Conservation (phyloP, 805 yeast species). For the Suhomyces prunicola region DNA sequence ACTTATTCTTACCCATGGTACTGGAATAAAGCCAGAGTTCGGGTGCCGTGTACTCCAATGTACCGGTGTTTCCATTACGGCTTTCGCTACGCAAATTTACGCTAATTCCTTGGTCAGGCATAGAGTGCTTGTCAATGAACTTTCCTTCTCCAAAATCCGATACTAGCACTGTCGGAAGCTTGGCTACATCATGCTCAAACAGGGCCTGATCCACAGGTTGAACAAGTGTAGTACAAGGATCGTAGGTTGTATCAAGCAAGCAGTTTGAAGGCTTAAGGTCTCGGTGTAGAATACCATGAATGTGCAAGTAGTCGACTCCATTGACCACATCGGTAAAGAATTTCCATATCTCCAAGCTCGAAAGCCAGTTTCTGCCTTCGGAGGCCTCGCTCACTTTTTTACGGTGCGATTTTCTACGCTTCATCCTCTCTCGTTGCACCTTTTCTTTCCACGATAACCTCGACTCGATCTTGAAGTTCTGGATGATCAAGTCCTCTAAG, state of each 20-base stretch:
- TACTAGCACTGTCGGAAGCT: conserved; percentile 68
- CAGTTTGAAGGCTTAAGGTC: conserved; percentile 91
- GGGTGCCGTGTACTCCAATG: conserved; percentile 85
- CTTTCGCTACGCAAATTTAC: conserved; percentile 29
- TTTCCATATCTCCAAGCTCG: conserved; percentile 60
- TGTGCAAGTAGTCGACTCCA: conserved; percentile 73
- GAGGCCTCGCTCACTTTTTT: neutral
- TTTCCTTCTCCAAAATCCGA: conserved; percentile 92
- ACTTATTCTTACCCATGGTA: conserved; percentile 32
- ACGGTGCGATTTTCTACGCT: conserved; percentile 13
- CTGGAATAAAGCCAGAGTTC: conserved; percentile 51
- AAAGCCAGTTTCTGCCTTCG: conserved; percentile 33
- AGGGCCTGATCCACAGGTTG: neutral
- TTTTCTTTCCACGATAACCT: conserved; percentile 24
- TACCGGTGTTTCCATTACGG: conserved; percentile 84
- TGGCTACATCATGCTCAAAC: conserved; percentile 15
- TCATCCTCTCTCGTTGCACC: conserved; percentile 24
- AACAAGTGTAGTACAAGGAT: neutral
- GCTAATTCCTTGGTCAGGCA: neutral
- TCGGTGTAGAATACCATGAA: conserved; percentile 75
- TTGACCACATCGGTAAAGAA: conserved; percentile 64
- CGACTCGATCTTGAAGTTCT: conserved; percentile 21
- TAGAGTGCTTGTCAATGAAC: conserved; percentile 52
- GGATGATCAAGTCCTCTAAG: conserved; percentile 57
- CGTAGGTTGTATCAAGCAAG: conserved; percentile 46